phyloP scores from a whole-genome alignment of 2,329 filamentous ascomycete genomes.

The Aspergillus phoenicis region DNA sequence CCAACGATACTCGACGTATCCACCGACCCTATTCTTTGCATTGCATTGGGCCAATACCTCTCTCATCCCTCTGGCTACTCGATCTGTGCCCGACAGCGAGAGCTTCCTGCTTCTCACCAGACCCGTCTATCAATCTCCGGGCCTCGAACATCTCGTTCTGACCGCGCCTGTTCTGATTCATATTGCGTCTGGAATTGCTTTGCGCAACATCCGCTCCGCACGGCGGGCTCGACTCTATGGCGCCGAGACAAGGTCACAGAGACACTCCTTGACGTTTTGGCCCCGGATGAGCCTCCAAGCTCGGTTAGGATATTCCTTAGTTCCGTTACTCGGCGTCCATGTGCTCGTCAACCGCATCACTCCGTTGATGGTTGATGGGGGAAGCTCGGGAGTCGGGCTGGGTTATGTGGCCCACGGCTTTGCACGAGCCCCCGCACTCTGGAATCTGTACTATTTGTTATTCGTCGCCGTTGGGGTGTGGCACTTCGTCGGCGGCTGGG shows the following conservation, averaged over 20 bases:
- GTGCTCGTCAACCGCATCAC: slow-evolving; percentile 73
- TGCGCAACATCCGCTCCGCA: slow-evolving; percentile 73
- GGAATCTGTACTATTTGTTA: slow-evolving; percentile 69
- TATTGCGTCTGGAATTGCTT: slow-evolving; percentile 71
- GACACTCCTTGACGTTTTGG: slow-evolving; percentile 58
- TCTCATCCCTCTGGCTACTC: slow-evolving; percentile 73
- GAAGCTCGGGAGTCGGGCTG: slow-evolving; percentile 81
- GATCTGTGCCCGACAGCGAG: slow-evolving; percentile 73
- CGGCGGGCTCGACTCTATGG: slow-evolving; percentile 76
- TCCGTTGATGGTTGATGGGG: slow-evolving; percentile 76
- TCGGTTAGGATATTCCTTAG: slow-evolving; percentile 70
- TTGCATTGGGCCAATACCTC: slow-evolving; percentile 82
- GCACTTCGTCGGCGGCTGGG: slow-evolving; percentile 82
- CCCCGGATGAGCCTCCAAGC: slow-evolving; percentile 71
- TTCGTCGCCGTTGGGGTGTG: slow-evolving; percentile 69
- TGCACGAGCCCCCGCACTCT: slow-evolving; percentile 65
- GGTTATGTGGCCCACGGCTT: slow-evolving; percentile 86
- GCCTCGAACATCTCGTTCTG: slow-evolving; percentile 79
- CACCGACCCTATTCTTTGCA: slow-evolving; percentile 73
- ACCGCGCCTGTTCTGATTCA: slow-evolving; percentile 74
- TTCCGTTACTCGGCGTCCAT: slow-evolving; percentile 69
- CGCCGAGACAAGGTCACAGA: slow-evolving; percentile 60
- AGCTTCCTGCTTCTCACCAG: slow-evolving; percentile 86
- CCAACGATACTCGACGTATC: slow-evolving; percentile 88
- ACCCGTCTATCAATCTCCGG: slow-evolving; percentile 84